A percentile compares a stretch with the other conserved stretches of the same genome.
phyloP scores from a whole-genome alignment of 202 grass and related monocot species.

The Carex arenaria region DNA sequence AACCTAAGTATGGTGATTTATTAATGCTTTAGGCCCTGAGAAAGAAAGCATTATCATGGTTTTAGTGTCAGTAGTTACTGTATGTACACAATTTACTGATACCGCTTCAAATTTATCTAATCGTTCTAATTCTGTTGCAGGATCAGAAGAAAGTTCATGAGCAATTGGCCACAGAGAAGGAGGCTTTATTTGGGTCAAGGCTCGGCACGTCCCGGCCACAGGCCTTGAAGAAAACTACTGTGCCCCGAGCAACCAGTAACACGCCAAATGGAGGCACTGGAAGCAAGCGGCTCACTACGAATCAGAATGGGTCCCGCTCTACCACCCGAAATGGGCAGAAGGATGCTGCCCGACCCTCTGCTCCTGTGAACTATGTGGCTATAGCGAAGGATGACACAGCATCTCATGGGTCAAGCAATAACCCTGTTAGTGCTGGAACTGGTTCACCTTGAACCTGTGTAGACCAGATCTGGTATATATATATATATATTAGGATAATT shows the following conservation, averaged over 20 bases:
- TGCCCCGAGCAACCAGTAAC: slow-evolving; percentile 28
- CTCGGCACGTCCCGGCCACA: slow-evolving; percentile 50
- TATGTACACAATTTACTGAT: background rate
- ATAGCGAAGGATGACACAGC: slow-evolving; percentile 65
- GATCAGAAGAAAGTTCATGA: slow-evolving; percentile 86
- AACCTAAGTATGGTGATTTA: background rate
- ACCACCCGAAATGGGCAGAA: slow-evolving; percentile 57
- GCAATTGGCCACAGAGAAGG: slow-evolving; percentile 61
- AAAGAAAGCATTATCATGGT: background rate
- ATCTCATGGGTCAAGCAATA: slow-evolving; percentile 41
- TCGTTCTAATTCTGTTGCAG: slow-evolving; percentile 29
- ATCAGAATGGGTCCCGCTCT: slow-evolving; percentile 41
- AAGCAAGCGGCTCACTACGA: slow-evolving; percentile 29
- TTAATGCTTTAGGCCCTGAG: no score
- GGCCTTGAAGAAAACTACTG: slow-evolving; percentile 48
- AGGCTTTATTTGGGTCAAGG: slow-evolving; percentile 57
- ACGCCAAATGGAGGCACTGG: slow-evolving; percentile 33
- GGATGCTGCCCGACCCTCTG: slow-evolving; percentile 36
- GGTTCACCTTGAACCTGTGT: slow-evolving; percentile 20
- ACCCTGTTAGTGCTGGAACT: slow-evolving; percentile 1
- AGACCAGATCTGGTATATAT: background rate
- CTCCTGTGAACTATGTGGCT: slow-evolving; percentile 74
- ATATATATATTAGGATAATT: background rate
- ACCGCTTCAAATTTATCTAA: background rate
- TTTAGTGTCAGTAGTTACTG: background rate